Conservation (phyloP, 2,329 filamentous ascomycete species). For the Chaetoscypha palmicola region DNA sequence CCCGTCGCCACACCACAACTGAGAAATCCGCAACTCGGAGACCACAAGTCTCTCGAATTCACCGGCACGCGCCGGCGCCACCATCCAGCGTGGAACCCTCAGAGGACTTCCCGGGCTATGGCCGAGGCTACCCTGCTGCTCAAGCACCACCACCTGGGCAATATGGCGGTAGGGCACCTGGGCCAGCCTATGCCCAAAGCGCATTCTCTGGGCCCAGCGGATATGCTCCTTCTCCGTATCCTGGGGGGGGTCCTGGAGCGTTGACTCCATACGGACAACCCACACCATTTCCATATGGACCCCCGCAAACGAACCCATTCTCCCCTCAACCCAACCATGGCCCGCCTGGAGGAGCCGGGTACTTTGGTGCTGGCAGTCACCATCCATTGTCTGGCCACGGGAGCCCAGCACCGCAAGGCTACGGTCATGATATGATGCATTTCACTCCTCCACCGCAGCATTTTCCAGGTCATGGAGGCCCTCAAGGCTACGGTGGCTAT, state of each 20-base stretch:
- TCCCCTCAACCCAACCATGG: conserved; percentile 23
- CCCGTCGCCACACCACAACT: conserved; percentile 31
- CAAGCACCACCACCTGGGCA: conserved; percentile 28
- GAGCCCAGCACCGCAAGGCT: conserved; percentile 18
- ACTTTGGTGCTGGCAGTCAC: conserved; percentile 24
- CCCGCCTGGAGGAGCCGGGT: conserved; percentile 26
- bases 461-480: conserved; percentile 14
- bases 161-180: conserved; percentile 23
- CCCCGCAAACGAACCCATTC: conserved; percentile 26
- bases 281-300: conserved; percentile 18
- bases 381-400: conserved; percentile 37
- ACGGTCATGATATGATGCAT: conserved; percentile 28
- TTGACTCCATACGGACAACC: conserved; percentile 27
- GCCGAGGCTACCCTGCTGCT: conserved; percentile 32
- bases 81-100: conserved; percentile 57
- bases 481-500: conserved; percentile 21
- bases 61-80: conserved; percentile 42
- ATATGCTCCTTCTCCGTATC: conserved; percentile 27
- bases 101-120: conserved; percentile 52
- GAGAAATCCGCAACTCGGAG: conserved; percentile 32
- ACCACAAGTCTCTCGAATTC: conserved; percentile 35
- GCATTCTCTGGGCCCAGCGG: conserved; percentile 21
- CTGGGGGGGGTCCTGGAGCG: conserved; percentile 19
- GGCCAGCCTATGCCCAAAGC: conserved; percentile 27
- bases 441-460: conserved; percentile 25